Base-by-base conservation (phyloP, 441 rosid species). In the Erodium moschatum region DNA sequence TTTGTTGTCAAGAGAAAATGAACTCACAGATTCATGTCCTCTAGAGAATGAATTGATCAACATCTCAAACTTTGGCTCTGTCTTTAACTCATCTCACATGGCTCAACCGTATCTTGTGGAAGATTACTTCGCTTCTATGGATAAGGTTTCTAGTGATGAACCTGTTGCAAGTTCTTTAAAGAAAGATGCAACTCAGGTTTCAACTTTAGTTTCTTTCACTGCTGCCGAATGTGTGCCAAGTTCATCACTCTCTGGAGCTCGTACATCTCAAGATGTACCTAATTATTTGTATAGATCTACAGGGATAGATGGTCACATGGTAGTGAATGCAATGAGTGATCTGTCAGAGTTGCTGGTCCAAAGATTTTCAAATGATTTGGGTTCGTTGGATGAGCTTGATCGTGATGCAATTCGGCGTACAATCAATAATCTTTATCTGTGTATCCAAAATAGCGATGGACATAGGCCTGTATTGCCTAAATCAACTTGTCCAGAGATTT, bases 341-440 rank as follows among this genome's bases (percentile, higher is more conserved):
- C 70, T 85, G 68, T 85, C 87, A 6, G 77, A 81, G 80, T 75
- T 81, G 73, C 85, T 85, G 63, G 63, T 70, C 24, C 75, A 74
- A 65, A 80, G 76, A 60, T 73, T 68, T 81, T 72, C 81, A 76
- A 76, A 74, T 70, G 77, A 77, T 76, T 78, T 69, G 66, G 71
- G 27, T 24, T 24, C 27, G 27, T 24, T 24, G 27, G 27, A 70
- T 72, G 77, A 67, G 70, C 77, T 74, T 64, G 84, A 79, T 56
- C 40, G 67, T 79, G 82, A 71, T 72, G 80, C 70, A 58, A 29
- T 83, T 68, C 73, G 67, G 72, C 73, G 66, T 46, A 75, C 79
- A 69, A 73, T 83, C 50, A 68, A 76, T 67, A 83, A 83, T 65
- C 85, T 83, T 69, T 9, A 72, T 58, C 58, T 68, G 40, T 82